Evolutionary conservation across 1,284 basidiomycete species (phyloP), one percentile per base, ranked within the genome.

Genomic region (Cronartium ribicola): DNA sequence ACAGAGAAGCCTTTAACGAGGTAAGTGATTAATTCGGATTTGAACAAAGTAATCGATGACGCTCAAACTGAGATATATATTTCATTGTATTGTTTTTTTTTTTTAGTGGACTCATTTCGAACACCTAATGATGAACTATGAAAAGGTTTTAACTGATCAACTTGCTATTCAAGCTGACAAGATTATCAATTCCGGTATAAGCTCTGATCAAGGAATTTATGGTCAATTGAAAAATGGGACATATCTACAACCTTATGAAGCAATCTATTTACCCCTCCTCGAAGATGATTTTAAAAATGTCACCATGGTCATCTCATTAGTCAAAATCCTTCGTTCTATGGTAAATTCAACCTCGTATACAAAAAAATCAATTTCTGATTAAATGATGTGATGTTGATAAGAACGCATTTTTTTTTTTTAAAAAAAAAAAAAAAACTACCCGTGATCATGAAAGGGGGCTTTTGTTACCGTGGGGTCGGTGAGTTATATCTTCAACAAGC

Each of bases 271-370:
- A 37, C 72, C 72, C 7, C 44, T 61, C 20, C 20, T 75, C 22
- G 57, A 67, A 43, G 72, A 75, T 67, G 66, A 75, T 62, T 59
- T 75, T 20, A 75, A 75, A 41, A 75, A 75, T 41, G 72, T 67
- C 36, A 75, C 72, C 3, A 62, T 67, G 8, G 72, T 57, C 5
- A 48, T 75, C 17, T 48, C 72, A 37, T 46, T 75, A 8, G 72
- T 75, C 13, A 62, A 67, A 59, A 36, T 67, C 29, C 61, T 75
- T 39, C 66, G 66, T 11, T 62, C 46, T 20, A 36, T 75, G 20
- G 72, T 75, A 63, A 62, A 60, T 10, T 22, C n/a, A 44, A 20
- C 1, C 22, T 40, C 39, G 6, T 62, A 14, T 36, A 3, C 17
- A 40, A 40, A n/a, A n/a, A 13, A 59, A 67, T 29, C 36, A n/a